Conservation (phyloP, 352 stramenopile species). For the Phytophthora foliorum region DNA sequence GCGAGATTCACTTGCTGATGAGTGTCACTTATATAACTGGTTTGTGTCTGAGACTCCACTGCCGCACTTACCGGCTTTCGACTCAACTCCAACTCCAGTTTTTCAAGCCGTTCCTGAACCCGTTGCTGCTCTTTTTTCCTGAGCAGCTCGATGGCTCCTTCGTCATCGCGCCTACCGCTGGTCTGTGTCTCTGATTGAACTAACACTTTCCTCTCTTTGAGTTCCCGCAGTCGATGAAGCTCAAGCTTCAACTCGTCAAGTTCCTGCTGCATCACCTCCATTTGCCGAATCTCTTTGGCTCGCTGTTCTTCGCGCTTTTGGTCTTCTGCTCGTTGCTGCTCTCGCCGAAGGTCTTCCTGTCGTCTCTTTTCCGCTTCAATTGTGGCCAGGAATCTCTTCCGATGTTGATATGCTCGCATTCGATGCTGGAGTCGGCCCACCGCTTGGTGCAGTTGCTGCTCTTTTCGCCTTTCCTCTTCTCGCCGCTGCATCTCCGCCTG, state of each 20-base stretch:
- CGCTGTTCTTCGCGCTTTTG: conserved; percentile 9
- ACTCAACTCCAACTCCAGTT: conserved; percentile 19
- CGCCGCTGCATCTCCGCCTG: conserved; percentile 6
- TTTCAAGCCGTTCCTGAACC: conserved; percentile 23
- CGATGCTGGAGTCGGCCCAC: conserved; percentile 21
- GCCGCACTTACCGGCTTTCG: conserved; percentile 2
- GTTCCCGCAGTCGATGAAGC: conserved; percentile 9
- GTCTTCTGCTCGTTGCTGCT: conserved; percentile 27
- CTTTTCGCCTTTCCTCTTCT: conserved; percentile 23
- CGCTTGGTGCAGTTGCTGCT: conserved; percentile 11
- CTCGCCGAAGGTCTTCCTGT: conserved; percentile 18
- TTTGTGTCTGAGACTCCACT: conserved; percentile 32
- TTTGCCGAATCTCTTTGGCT: conserved; percentile 16
- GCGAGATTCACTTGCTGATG: neutral
- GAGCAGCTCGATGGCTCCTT: conserved; percentile 14
- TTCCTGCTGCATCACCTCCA: conserved; percentile 22
- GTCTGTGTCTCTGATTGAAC: conserved; percentile 26
- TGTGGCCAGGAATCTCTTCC: conserved; percentile 17
- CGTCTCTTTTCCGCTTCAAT: conserved; percentile 17
- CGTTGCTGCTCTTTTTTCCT: conserved; percentile 28
- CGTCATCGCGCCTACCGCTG: conserved; percentile 11
- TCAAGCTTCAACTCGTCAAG: conserved; percentile 21
- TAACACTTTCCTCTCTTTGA: conserved; percentile 8
- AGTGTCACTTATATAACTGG: conserved; percentile 8
- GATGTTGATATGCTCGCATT: conserved; percentile 15